Percentiles rank a stretch among this genome's conserved stretches.
Conservation (phyloP, 306 rosid species). For the Acacia acuminata region DNA sequence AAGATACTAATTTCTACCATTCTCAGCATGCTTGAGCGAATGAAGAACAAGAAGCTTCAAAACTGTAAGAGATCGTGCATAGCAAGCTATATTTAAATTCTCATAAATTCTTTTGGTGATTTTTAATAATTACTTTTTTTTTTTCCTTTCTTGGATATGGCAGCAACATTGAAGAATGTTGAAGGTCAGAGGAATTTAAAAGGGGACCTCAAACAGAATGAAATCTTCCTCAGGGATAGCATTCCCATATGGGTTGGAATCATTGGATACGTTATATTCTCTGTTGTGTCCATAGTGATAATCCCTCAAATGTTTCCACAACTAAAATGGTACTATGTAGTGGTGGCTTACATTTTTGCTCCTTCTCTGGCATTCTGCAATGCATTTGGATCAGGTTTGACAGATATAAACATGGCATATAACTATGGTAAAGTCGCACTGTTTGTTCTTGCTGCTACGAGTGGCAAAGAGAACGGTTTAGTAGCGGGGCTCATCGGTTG, state of each 20-base stretch:
- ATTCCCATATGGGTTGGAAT: constrained; percentile 63
- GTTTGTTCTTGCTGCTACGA: constrained; percentile 64
- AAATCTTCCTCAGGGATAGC: constrained; percentile 60
- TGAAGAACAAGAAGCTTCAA: constrained; percentile 31
- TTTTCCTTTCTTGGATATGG: background rate
- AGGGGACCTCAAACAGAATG: constrained; percentile 40
- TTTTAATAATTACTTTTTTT: no score
- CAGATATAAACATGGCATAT: constrained; percentile 95
- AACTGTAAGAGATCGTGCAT: constrained; percentile 1
- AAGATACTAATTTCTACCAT: constrained; percentile 55
- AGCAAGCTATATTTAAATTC: no score
- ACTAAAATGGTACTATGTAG: constrained; percentile 33
- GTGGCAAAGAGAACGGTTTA: constrained; percentile 35
- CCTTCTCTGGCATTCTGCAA: constrained; percentile 96
- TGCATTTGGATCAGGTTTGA: constrained; percentile 92
- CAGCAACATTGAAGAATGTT: constrained; percentile 2
- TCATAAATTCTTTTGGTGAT: no score
- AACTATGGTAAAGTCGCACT: constrained; percentile 92
- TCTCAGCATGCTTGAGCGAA: constrained; percentile 37
- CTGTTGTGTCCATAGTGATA: constrained; percentile 43
- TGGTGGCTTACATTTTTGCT: constrained; percentile 44
- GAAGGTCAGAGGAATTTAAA: constrained; percentile 33
- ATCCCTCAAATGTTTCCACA: constrained; percentile 49
- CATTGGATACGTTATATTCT: constrained; percentile 19
- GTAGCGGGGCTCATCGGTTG: constrained; percentile 69